A percentile compares a stretch with the other conserved stretches of the same genome.
phyloP scores from a whole-genome alignment of 495 filamentous ascomycete species.

The Tuber magnatum region DNA sequence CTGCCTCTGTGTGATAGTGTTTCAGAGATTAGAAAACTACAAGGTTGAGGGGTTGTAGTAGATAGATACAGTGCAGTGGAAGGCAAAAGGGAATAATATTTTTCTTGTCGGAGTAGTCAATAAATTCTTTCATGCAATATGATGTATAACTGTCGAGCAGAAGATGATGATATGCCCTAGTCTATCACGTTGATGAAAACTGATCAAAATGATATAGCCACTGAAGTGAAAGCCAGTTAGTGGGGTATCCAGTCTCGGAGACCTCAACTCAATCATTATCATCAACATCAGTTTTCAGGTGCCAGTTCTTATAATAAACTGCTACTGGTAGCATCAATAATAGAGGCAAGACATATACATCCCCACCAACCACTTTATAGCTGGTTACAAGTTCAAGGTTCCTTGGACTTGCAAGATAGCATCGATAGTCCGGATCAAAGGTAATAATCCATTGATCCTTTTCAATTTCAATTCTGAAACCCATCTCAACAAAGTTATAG shows the following conservation, averaged over 20 bases:
- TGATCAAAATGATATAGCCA: constrained; percentile 12
- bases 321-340: too few relatives aligned
- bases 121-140: constrained; percentile 10
- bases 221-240: constrained; percentile 8
- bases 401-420: too few relatives aligned
- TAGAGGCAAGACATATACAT: too few relatives aligned
- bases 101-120: constrained; percentile 9
- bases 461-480: too few relatives aligned
- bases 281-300: too few relatives aligned
- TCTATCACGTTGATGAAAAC: neutral
- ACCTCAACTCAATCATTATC: too few relatives aligned
- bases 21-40: neutral
- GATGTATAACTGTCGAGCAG: neutral
- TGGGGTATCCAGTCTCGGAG: constrained; percentile 22
- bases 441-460: too few relatives aligned
- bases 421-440: too few relatives aligned
- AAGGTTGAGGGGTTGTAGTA: neutral
- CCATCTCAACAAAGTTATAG: too few relatives aligned
- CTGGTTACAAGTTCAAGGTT: too few relatives aligned
- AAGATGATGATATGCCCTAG: constrained; percentile 3
- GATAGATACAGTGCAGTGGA: neutral
- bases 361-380: too few relatives aligned
- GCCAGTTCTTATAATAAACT: too few relatives aligned
- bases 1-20: neutral
- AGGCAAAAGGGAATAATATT: constrained; percentile 11